Evolutionary conservation across 768 basidiomycete species (phyloP), one percentile per base, ranked within the genome.

Genomic region (Nidularia pulvinata): DNA sequence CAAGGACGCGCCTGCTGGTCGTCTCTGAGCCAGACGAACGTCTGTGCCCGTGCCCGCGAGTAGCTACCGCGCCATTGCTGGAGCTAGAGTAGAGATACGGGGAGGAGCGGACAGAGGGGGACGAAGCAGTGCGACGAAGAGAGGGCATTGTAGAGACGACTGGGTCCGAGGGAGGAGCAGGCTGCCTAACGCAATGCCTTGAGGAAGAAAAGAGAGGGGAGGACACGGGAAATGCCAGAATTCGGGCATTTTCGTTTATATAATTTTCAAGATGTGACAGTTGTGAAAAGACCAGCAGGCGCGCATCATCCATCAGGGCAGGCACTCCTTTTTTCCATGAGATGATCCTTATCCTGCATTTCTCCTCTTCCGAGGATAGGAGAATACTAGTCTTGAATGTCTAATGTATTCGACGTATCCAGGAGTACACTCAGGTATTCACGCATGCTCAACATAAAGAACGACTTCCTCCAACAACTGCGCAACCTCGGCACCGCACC

Each of bases 71-170:
- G 47, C 54, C 57, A 46, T 70, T 58, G 55, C 69, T 73, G 48
- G 73, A 77, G 25, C 25, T 30, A 4, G 25, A 30, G 53, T 74
- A 68, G 33, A 73, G 79, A 67, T 91, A 92, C 3, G 90, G 91
- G 9, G 85, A 82, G 0, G 81, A 78, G 60, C 89, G 83, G 61
- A 87, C 87, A 19, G 79, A 70, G 43, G 88, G 85, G 53, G 86
- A 83, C 16, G 91, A 91, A 56, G 82, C 69, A 48, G 87, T 83
- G 62, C 89, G 88, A 73, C 89, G 89, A 61, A 92, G 86, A 72
- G 89, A 91, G 63, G 90, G 91, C 88, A 80, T 80, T 43, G 46
- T 33, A 32, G 52, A 54, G 55, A 54, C 57, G 59, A 60, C 61
- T 54, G 64, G 60, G 45, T 60, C 62, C 51, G 58, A 55, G 60